Evolutionary conservation across 1,284 basidiomycete genomes (phyloP).

Genomic region (Flammula alnicola): DNA sequence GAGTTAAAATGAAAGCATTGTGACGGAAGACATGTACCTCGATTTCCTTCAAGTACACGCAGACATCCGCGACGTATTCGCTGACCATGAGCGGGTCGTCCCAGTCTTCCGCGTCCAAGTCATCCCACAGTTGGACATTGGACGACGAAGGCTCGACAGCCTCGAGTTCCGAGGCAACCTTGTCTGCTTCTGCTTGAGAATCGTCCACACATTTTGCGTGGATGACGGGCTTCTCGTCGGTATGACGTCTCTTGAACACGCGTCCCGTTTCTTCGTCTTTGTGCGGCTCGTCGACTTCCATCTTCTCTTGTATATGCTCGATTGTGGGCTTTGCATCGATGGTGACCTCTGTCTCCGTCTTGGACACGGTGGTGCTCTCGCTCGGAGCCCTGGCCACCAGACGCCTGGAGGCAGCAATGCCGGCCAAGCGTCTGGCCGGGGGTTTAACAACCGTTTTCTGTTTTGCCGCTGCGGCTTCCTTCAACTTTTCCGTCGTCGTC

Average conservation of each 20-base stretch:
- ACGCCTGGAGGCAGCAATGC: constrained; percentile 11
- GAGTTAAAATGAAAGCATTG: neutral
- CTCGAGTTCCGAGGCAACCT: constrained; percentile 45
- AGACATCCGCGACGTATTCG: constrained; percentile 95
- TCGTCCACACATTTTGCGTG: constrained; percentile 41
- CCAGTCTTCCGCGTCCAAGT: constrained; percentile 89
- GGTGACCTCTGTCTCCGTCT: constrained; percentile 12
- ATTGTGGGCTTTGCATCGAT: constrained; percentile 13
- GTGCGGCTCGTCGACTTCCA: constrained; percentile 27
- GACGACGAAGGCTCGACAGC: constrained; percentile 50
- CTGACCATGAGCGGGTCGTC: constrained; percentile 97
- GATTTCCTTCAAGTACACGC: constrained; percentile 85
- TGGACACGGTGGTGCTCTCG: constrained; percentile 19
- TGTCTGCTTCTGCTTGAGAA: constrained; percentile 35
- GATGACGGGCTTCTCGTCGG: constrained; percentile 66
- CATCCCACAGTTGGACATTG: constrained; percentile 66
- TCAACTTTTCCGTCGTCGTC: constrained; percentile 15
- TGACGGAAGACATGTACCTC: constrained; percentile 51
- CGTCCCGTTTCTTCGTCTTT: constrained; percentile 56
- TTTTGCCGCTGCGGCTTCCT: constrained; percentile 15
- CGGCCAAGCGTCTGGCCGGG: constrained; percentile 16
- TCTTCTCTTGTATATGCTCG: constrained; percentile 35
- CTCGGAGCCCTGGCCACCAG: constrained; percentile 16
- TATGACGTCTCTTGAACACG: constrained; percentile 69
- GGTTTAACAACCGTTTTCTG: constrained; percentile 22